Evolutionary conservation across 331 rosid genomes (phyloP), one percentile per base, ranked within the genome.

Genomic region (Rhamnella rubrinervis): DNA sequence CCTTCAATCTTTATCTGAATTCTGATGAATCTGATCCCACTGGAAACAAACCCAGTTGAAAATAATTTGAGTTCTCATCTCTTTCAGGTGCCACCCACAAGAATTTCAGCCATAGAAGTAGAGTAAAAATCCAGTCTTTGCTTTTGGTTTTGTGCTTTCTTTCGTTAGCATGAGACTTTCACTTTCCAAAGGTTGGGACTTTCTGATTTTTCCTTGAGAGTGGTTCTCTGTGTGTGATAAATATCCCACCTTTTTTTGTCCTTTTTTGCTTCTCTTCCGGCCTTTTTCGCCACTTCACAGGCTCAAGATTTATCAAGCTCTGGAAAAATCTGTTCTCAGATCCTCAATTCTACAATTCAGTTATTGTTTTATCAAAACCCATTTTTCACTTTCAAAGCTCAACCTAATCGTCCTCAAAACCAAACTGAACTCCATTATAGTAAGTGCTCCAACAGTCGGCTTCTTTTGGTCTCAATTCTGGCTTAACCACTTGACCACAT

Each of bases 161-260:
- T 57, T 31, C 52, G 35, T 13, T 37, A 66, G 28, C 78, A 39
- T 65, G 66, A 23, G 39, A 44, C 77, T 76, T 55, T 47, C 39
- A 61, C 68, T 28, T 68, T 46, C 16, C 20, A 12, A 19, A 66
- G 38, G 55, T 23, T 52, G 17, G 26, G 55, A 56, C 47, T 70
- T 64, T 47, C 57, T 18, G 20, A 31, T 39, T 71, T 73, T 71
- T 26, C 53, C 56, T 66, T 46, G 4, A 50, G n/a, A 57, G 59
- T 68, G 26, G 35, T 61, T 53, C 35, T 35, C 38, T 65, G 23
- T 37, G 53, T 70, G 70, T 59, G 41, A 62, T 19, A 69, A 79
- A 44, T 55, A 59, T 74, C 68, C 60, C 21, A n/a, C 61, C 55
- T 74, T 70, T 81, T 81, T 81, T 80, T 78, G 78, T 84, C 83